Evolutionary conservation across 345 rosid genomes (phyloP).

Genomic region (Orychophragmus violaceus): DNA sequence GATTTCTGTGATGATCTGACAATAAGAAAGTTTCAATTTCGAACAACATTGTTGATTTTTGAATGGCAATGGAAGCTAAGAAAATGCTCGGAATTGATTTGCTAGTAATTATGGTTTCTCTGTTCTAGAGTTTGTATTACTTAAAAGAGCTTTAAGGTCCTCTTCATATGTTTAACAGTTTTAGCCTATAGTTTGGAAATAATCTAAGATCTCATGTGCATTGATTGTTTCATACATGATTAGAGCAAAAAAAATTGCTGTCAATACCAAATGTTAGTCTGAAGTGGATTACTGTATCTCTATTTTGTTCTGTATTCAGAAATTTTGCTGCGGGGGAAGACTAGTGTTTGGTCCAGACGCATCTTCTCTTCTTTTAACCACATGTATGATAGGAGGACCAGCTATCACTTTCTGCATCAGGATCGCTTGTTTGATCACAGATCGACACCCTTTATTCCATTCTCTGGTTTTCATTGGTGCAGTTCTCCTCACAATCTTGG

Average conservation of each 20-base stretch:
- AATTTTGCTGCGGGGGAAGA: slow-evolving; percentile 74
- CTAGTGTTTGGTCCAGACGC: slow-evolving; percentile 82
- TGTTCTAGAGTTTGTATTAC: not conserved
- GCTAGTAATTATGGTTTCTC: not conserved
- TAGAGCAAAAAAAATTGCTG: not conserved
- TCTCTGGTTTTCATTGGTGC: slow-evolving; percentile 38
- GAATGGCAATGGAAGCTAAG: not conserved
- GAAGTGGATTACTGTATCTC: not conserved
- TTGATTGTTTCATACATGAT: not conserved
- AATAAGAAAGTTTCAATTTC: not conserved
- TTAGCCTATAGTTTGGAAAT: not conserved
- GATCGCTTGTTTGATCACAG: slow-evolving; percentile 36
- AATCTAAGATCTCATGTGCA: not conserved
- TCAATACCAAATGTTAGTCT: not conserved
- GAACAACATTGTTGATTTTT: not conserved
- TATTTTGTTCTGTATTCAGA: slow-evolving; percentile 39
- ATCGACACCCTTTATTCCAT: slow-evolving; percentile 17
- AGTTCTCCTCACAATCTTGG: slow-evolving; percentile 46
- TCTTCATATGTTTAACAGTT: not conserved
- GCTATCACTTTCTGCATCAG: slow-evolving; percentile 54
- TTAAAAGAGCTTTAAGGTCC: not conserved
- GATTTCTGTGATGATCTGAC: not conserved
- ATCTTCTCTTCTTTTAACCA: slow-evolving; percentile 58
- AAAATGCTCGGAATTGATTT: not conserved
- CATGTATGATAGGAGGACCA: slow-evolving; percentile 60